These are phyloP conservation scores for Stephanocyclus meneghinianus DNA, from an alignment of 352 stramenopile genomes.

Conservation along the genomic window DNA sequence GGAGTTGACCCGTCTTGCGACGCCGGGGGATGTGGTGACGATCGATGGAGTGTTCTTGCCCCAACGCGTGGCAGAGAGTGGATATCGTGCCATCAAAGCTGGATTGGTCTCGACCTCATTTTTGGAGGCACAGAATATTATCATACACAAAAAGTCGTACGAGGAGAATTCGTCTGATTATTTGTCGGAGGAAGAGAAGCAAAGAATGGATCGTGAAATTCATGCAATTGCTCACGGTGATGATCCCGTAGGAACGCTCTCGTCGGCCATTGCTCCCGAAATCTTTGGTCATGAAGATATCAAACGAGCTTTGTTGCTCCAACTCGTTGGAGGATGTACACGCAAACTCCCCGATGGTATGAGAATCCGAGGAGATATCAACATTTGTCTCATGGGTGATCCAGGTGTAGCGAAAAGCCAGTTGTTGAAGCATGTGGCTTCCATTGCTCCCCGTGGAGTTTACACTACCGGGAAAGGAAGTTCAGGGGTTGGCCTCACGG, in stretches of 20 bases:
- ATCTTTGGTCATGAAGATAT: slow-evolving; percentile 99
- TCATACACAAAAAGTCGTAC: slow-evolving; percentile 97
- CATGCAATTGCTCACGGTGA: slow-evolving; percentile 76
- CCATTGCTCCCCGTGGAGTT: slow-evolving; percentile 93
- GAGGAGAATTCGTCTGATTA: slow-evolving; percentile 84
- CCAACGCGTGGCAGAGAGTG: slow-evolving; percentile 69
- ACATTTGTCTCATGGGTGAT: slow-evolving; percentile 98
- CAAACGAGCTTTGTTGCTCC: slow-evolving; percentile 97
- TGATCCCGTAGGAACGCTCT: slow-evolving; percentile 92
- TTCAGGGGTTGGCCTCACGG: slow-evolving; percentile 97
- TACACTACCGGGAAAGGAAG: slow-evolving; percentile 99
- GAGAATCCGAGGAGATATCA: slow-evolving; percentile 97
- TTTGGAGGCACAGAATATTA: slow-evolving; percentile 91
- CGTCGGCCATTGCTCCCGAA: slow-evolving; percentile 95
- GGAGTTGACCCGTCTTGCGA: slow-evolving; percentile 90
- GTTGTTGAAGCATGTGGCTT: slow-evolving; percentile 97
- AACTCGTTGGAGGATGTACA: slow-evolving; percentile 91
- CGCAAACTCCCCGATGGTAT: slow-evolving; percentile 88
- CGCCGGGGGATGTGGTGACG: slow-evolving; percentile 94
- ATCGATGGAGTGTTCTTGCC: slow-evolving; percentile 96
- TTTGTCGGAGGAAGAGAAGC: slow-evolving; percentile 64
- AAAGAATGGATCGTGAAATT: slow-evolving; percentile 78
- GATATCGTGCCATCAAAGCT: slow-evolving; percentile 93
- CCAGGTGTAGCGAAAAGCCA: slow-evolving; percentile 97
- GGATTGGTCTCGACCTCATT: slow-evolving; percentile 97